Percentiles rank a stretch among this genome's conserved stretches.
phyloP scores from a whole-genome alignment of 164 flowering plant species.

The Macadamia tetraphylla region DNA sequence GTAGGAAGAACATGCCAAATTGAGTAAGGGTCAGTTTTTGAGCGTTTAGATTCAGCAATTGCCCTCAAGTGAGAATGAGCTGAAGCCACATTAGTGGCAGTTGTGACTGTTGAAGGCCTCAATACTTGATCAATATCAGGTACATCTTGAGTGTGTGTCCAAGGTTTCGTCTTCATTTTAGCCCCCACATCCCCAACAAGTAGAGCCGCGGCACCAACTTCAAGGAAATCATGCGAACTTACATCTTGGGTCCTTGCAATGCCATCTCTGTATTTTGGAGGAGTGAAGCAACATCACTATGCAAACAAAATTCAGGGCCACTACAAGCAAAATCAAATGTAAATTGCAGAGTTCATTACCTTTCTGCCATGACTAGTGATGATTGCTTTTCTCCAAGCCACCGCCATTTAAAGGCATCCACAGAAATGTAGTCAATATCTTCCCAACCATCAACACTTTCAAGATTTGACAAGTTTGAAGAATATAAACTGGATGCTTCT shows the following conservation, averaged over 20 bases:
- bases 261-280: conserved; percentile 45
- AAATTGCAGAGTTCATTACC: conserved; percentile 34
- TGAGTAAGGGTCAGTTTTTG: conserved; percentile 61
- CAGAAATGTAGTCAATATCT: conserved; percentile 48
- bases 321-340: neutral
- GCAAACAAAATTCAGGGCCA: neutral
- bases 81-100: conserved; percentile 62
- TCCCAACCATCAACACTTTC: conserved; percentile 49
- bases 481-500: conserved; percentile 45
- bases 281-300: neutral
- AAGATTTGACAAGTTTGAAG: conserved; percentile 35
- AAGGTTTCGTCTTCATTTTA: conserved; percentile 64
- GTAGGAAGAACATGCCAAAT: conserved; percentile 54
- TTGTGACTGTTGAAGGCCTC: conserved; percentile 74
- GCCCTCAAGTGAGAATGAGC: conserved; percentile 83
- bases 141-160: conserved; percentile 49
- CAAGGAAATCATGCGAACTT: conserved; percentile 58
- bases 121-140: conserved; percentile 74
- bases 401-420: conserved; percentile 83
- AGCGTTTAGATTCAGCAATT: conserved; percentile 84
- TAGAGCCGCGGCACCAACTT: conserved; percentile 96
- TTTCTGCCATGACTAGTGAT: conserved; percentile 34
- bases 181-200: conserved; percentile 82
- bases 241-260: conserved; percentile 44
- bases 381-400: conserved; percentile 59